phyloP scores from a whole-genome alignment of 495 filamentous ascomycete species.

The Penicillium pulvis region DNA sequence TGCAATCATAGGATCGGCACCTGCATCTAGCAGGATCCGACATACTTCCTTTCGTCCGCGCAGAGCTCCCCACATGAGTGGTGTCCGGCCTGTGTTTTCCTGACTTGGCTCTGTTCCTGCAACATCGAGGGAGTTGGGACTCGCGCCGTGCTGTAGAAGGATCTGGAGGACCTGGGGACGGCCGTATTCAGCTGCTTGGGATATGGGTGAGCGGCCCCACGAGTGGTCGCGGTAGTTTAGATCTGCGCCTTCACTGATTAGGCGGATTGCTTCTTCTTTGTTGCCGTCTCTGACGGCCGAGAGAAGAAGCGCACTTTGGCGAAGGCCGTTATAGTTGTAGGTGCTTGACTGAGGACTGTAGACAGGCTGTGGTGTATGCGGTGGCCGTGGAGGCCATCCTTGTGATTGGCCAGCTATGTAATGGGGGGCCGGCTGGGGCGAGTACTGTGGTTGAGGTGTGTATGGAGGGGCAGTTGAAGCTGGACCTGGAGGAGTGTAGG shows the following conservation, averaged over 20 bases:
- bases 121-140: neutral
- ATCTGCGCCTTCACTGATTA: neutral
- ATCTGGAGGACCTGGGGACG: neutral
- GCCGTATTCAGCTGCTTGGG: slow-evolving; percentile 6
- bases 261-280: too few relatives aligned
- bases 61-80: neutral
- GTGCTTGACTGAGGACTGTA: too few relatives aligned
- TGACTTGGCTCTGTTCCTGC: neutral
- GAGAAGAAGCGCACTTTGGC: too few relatives aligned
- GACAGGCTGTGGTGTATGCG: too few relatives aligned
- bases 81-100: slow-evolving; percentile 1
- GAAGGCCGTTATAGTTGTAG: too few relatives aligned
- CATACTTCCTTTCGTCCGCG: neutral
- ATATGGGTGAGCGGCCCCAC: neutral
- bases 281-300: too few relatives aligned
- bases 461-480: too few relatives aligned
- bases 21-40: neutral
- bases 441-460: too few relatives aligned
- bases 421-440: too few relatives aligned
- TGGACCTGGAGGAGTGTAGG: too few relatives aligned
- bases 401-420: too few relatives aligned
- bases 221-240: neutral
- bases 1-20: slow-evolving; percentile 3
- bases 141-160: neutral
- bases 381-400: too few relatives aligned